Percentiles rank a stretch among this genome's conserved stretches.
Conservation (phyloP, 805 yeast genomes). For the Nakazawaea holstii region DNA sequence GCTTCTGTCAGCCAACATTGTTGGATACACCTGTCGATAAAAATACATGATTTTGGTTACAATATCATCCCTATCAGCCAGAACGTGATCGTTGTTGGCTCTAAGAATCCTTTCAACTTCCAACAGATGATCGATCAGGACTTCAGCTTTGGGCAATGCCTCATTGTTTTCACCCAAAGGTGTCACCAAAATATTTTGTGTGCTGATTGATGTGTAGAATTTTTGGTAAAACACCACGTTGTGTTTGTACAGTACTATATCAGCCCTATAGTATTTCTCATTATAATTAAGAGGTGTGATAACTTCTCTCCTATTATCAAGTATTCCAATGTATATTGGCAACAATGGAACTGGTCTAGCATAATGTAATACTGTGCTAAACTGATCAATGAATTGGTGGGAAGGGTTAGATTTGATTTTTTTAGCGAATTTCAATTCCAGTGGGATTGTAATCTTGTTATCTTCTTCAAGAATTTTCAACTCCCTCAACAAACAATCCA, state of each 20-base stretch:
- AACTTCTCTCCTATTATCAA: not conserved
- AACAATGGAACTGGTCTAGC: constrained; percentile 1
- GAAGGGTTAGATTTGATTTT: not conserved
- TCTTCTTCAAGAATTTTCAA: constrained; percentile 3
- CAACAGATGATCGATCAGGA: constrained; percentile 4
- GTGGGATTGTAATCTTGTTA: constrained; percentile 2
- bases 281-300: constrained; percentile 1
- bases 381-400: not conserved
- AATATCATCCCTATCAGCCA: not conserved
- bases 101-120: not conserved
- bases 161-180: not conserved
- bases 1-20: not conserved
- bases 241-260: not conserved
- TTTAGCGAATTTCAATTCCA: not conserved
- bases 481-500: not conserved
- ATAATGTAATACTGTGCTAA: not conserved
- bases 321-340: constrained; percentile 6
- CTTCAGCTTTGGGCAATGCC: not conserved
- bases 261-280: not conserved
- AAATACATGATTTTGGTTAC: constrained; percentile 1
- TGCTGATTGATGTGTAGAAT: constrained; percentile 5
- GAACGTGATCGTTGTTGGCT: not conserved
- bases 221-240: constrained; percentile 7
- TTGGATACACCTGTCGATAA: constrained; percentile 1
- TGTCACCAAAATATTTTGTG: not conserved